These are phyloP conservation scores for Flaveria linearis DNA, from an alignment of 129 eudicot species.

Conservation along the genomic window DNA sequence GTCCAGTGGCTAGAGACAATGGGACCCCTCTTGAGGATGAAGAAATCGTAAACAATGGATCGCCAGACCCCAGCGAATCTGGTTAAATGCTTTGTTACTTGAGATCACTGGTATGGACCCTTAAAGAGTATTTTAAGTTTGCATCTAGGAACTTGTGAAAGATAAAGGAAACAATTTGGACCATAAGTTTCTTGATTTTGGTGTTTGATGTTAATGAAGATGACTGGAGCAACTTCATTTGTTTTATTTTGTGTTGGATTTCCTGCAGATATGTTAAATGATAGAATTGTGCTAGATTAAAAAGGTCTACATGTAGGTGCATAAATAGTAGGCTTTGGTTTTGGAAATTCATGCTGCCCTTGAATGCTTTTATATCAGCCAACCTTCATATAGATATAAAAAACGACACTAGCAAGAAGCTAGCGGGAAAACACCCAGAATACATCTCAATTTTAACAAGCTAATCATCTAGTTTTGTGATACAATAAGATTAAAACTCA, in stretches of 20 bases:
- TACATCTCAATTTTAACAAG: too few species aligned
- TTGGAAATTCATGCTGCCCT: too few species aligned
- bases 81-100: slow-evolving; percentile 19
- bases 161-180: background rate
- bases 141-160: slow-evolving; percentile 11
- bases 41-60: slow-evolving; percentile 35
- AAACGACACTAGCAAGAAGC: too few species aligned
- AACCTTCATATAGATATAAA: too few species aligned
- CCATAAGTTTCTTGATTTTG: background rate
- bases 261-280: background rate
- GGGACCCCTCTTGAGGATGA: slow-evolving; percentile 39
- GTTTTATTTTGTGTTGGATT: slow-evolving; percentile 2
- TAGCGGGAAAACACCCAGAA: too few species aligned
- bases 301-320: too few species aligned
- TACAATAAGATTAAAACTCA: too few species aligned
- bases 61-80: slow-evolving; percentile 40
- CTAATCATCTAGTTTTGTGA: too few species aligned
- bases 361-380: too few species aligned
- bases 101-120: slow-evolving; percentile 19
- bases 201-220: slow-evolving; percentile 4
- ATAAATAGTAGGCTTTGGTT: too few species aligned
- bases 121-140: slow-evolving; percentile 5
- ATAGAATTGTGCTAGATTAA: background rate
- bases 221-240: background rate
- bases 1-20: slow-evolving; percentile 34